phyloP scores from a whole-genome alignment of 768 basidiomycete species.

The Gyrodon lividus region DNA sequence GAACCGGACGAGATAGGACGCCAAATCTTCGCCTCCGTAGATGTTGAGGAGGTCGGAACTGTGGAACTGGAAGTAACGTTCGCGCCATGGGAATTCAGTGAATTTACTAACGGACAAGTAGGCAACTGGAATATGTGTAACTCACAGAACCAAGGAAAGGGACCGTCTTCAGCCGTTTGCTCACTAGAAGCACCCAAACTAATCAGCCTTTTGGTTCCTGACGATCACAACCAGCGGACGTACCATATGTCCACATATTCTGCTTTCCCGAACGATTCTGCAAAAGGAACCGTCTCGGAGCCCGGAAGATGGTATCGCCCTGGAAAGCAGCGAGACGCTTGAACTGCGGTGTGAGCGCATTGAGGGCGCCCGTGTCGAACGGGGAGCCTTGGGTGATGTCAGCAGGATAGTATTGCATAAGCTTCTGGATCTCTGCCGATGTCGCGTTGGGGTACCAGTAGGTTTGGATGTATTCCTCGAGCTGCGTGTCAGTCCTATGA shows the following conservation, averaged over 20 bases:
- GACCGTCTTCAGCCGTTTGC: conserved; percentile 42
- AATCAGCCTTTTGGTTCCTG: neutral
- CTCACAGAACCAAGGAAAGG: conserved; percentile 47
- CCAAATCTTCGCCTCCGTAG: conserved; percentile 42
- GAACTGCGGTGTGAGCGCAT: conserved; percentile 47
- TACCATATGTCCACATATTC: conserved; percentile 37
- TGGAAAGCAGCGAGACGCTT: conserved; percentile 51
- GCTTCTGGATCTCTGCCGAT: conserved; percentile 15
- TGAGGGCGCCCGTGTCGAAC: conserved; percentile 45
- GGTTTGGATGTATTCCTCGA: conserved; percentile 32
- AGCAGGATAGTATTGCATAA: conserved; percentile 37
- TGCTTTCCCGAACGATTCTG: conserved; percentile 36
- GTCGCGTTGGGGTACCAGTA: conserved; percentile 31
- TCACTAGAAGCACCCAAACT: conserved; percentile 31
- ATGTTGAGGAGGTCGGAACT: conserved; percentile 41
- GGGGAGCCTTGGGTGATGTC: conserved; percentile 49
- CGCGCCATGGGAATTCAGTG: neutral
- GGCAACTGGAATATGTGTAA: neutral
- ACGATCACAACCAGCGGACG: neutral
- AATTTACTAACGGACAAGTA: neutral
- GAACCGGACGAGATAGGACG: conserved; percentile 34
- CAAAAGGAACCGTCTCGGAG: conserved; percentile 47
- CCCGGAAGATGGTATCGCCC: conserved; percentile 53
- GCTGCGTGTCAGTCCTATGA: conserved; percentile 23
- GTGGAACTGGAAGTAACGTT: conserved; percentile 36